Evolutionary conservation across 805 yeast species (phyloP).

Genomic region (Saccharomyces mikatae): DNA sequence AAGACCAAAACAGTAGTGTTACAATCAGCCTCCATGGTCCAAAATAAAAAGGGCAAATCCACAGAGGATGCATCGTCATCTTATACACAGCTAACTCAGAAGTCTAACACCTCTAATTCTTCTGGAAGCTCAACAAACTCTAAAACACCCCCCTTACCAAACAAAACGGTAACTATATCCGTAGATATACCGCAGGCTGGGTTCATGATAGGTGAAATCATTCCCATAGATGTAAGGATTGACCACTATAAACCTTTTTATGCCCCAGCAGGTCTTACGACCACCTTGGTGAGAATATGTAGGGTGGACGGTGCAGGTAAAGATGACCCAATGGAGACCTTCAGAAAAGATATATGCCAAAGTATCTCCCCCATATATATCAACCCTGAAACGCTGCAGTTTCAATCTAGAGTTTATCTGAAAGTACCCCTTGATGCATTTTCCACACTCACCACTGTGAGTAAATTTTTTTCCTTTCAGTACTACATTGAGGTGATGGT

Average conservation of each 20-base stretch:
- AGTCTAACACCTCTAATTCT: conserved; percentile 15
- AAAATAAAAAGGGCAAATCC: neutral
- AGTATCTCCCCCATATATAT: conserved; percentile 66
- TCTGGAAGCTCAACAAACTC: conserved; percentile 1
- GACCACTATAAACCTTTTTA: conserved; percentile 65
- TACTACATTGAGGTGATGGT: conserved; percentile 77
- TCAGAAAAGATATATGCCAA: conserved; percentile 78
- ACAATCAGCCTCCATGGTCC: conserved; percentile 37
- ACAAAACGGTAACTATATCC: conserved; percentile 33
- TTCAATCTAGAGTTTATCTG: conserved; percentile 53
- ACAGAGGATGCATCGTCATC: conserved; percentile 19
- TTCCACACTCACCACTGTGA: conserved; percentile 68
- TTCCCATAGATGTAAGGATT: conserved; percentile 62
- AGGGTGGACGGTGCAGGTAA: conserved; percentile 52
- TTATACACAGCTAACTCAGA: conserved; percentile 19
- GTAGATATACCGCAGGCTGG: conserved; percentile 56
- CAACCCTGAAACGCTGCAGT: conserved; percentile 54
- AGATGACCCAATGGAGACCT: conserved; percentile 45
- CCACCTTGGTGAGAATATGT: conserved; percentile 74
- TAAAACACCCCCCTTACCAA: neutral
- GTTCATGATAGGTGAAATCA: conserved; percentile 66
- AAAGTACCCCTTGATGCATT: conserved; percentile 78
- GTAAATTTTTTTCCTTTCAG: conserved; percentile 59
- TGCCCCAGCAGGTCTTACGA: conserved; percentile 63
- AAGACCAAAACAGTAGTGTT: conserved; percentile 59